Base-by-base conservation (phyloP, 179 eudicot genomes). In the Beta corolliflora region DNA sequence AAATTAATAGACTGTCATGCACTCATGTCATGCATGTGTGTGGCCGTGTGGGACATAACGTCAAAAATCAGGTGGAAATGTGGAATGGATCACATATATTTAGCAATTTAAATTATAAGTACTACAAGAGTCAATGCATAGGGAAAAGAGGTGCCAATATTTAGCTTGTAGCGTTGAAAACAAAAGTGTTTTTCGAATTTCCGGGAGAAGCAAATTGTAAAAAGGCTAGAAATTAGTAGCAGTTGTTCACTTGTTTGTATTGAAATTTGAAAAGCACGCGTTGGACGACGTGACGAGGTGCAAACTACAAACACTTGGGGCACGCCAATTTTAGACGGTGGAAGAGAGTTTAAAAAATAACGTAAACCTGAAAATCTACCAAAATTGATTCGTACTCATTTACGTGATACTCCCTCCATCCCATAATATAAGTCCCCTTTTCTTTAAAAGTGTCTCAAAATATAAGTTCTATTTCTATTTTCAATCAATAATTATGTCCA, bases 121-220 rank as follows among this genome's bases (percentile, higher is more conserved):
- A 44, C 1, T 70, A 73, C 75, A 68, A 67, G 70, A 59, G 82
- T 79, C 85, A 83, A 79, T 75, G 82, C 80, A 56, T 79, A 68
- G 82, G 85, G 61, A n/a, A 66, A 74, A 36, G 29, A 46, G 21
- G 74, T 70, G 55, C 55, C 56, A 70, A 79, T 54, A 59, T 7
- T 61, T 31, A 73, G 67, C 16, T 23, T 64, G 68, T 31, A 67
- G 41, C 77, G 61, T 72, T 72, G 74, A 77, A 73, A 78, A 64
- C n/a, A 55, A 23, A 16, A 31, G 56, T 59, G 59, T 44, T 5
- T 7, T 14, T 59, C 0, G 16, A 74, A 73, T n/a, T 58, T 29
- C 55, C 58, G 19, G 7, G 11, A 31, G 18, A 13, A 18, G 16
- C 21, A 1, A 21, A 14, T 7, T 5, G 55, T 25, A 71, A 5